A percentile compares a stretch with the other conserved stretches of the same genome.
Evolutionary conservation across 228 moss, liverwort and hornwort species (phyloP).

Genomic region (Sphagnum magellanicum): DNA sequence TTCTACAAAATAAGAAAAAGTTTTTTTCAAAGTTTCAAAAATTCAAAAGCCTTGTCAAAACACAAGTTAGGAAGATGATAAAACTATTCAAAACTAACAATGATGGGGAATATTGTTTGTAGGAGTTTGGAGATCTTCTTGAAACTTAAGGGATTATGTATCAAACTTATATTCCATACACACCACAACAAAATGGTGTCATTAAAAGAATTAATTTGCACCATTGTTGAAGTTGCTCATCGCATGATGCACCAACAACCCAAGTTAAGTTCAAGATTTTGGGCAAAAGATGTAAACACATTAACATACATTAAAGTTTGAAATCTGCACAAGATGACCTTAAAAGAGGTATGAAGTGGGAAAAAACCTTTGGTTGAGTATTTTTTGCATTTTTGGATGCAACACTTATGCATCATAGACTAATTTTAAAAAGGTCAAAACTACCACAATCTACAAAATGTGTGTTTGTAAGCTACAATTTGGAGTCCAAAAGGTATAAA

Average conservation of each 20-base stretch:
- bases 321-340: neutral
- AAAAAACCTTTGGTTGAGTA: neutral
- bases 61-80: constrained; percentile 2
- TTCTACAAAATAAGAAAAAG: neutral
- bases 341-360: neutral
- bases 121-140: constrained; percentile 2
- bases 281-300: neutral
- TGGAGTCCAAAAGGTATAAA: neutral
- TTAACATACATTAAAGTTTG: neutral
- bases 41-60: constrained; percentile 6
- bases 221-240: neutral
- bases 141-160: neutral
- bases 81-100: neutral
- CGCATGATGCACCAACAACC: constrained; percentile 1
- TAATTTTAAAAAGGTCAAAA: neutral
- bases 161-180: neutral
- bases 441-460: neutral
- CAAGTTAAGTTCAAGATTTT: neutral
- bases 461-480: neutral
- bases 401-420: neutral
- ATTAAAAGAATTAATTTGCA: neutral
- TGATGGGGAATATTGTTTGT: neutral
- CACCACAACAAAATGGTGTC: constrained; percentile 11
- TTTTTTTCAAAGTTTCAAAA: constrained; percentile 3
- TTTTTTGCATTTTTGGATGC: neutral